These are phyloP conservation scores for Cryptomeria japonica DNA, from an alignment of 75 land plant species.

Conservation along the genomic window DNA sequence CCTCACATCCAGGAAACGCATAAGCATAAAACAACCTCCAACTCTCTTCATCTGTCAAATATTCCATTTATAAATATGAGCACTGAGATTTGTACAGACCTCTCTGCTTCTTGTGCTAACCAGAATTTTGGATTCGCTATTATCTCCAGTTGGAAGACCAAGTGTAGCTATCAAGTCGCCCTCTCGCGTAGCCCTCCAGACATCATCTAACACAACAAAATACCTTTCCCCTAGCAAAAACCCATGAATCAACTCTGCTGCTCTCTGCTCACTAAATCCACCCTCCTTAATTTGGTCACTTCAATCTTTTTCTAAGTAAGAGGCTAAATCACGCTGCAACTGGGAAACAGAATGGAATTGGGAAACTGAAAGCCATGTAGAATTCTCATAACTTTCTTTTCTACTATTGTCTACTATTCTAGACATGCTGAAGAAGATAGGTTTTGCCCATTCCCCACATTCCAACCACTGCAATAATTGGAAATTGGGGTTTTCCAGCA, in stretches of 20 bases:
- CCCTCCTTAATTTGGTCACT: not conserved
- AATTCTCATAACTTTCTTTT: not conserved
- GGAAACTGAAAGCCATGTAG: conserved; percentile 15
- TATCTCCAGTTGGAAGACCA: not conserved
- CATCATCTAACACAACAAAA: not conserved
- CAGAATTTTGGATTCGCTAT: conserved; percentile 10
- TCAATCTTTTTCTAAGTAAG: not conserved
- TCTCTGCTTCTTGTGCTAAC: conserved; percentile 13
- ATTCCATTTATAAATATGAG: not conserved
- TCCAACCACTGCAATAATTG: conserved; percentile 9
- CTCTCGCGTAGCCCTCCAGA: not conserved
- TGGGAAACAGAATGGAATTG: not conserved
- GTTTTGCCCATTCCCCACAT: too few species aligned
- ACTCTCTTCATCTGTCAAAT: conserved; percentile 5
- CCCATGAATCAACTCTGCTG: not conserved
- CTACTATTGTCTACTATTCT: not conserved
- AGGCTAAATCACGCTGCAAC: not conserved
- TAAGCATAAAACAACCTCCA: conserved; percentile 16
- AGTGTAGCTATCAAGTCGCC: not conserved
- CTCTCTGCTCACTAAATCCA: not conserved
- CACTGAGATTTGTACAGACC: not conserved
- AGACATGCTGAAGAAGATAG: not conserved
- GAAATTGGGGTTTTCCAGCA: not conserved
- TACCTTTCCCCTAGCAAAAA: not conserved
- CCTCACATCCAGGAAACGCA: not conserved